A percentile compares a stretch with the other conserved stretches of the same genome.
Evolutionary conservation across 345 rosid species (phyloP).

Genomic region (Syzygium aromaticum): DNA sequence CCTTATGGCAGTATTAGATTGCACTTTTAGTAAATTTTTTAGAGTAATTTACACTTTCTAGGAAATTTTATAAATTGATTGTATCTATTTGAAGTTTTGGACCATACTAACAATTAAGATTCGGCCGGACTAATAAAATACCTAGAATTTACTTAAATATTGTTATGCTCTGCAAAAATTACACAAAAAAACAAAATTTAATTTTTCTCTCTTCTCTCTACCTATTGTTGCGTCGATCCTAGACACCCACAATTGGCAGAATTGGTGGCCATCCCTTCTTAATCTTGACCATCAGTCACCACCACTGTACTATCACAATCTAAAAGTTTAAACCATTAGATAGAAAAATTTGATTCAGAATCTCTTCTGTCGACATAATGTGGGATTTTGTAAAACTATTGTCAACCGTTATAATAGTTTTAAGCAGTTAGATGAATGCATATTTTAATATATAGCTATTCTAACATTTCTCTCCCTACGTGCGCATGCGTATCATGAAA

Average conservation of each 20-base stretch:
- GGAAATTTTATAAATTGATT: background rate
- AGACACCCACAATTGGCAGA: background rate
- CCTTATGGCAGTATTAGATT: background rate
- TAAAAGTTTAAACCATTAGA: too few relatives aligned
- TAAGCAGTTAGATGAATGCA: background rate
- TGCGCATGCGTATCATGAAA: background rate
- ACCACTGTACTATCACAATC: too few relatives aligned
- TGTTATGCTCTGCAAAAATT: too few relatives aligned
- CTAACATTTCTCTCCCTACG: fast-evolving
- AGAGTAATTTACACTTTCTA: background rate
- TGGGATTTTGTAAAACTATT: too few relatives aligned
- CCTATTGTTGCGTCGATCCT: background rate
- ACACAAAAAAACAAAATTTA: background rate
- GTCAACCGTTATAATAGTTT: too few relatives aligned
- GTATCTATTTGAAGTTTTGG: too few relatives aligned
- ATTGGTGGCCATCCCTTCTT: background rate
- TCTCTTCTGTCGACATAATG: too few relatives aligned
- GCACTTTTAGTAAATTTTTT: background rate
- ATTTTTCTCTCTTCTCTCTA: background rate
- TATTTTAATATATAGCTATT: background rate
- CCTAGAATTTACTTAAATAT: background rate
- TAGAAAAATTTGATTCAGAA: too few relatives aligned
- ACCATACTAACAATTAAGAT: background rate
- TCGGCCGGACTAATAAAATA: background rate
- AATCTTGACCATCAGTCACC: too few relatives aligned